These are phyloP conservation scores for Agrostemma githago DNA, from an alignment of 148 eudicot species.

Conservation along the genomic window DNA sequence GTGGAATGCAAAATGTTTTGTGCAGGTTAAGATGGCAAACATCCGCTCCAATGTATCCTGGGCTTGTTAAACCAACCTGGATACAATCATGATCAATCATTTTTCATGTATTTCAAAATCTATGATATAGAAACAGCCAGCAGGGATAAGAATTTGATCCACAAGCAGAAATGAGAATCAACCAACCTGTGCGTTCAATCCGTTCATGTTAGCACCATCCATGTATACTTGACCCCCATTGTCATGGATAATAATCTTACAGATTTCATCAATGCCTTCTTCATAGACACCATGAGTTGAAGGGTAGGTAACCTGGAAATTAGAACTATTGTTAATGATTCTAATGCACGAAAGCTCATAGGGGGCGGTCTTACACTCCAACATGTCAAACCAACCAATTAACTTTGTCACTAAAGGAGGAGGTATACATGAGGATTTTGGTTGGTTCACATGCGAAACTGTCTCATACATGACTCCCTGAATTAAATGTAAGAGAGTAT, in stretches of 20 bases:
- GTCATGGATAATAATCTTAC: conserved; percentile 92
- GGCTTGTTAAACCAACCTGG: conserved; percentile 98
- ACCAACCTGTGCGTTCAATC: conserved; percentile 93
- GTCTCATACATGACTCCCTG: not conserved
- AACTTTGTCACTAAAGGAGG: not conserved
- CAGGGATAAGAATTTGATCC: not conserved
- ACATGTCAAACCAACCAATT: not conserved
- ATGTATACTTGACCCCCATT: conserved; percentile 99
- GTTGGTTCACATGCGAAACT: not conserved
- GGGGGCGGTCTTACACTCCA: not conserved
- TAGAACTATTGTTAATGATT: conserved; percentile 3
- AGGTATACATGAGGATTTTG: not conserved
- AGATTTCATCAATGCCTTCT: conserved; percentile 97
- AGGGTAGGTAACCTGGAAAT: conserved; percentile 87
- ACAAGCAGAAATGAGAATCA: not conserved
- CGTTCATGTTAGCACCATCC: conserved; percentile 99
- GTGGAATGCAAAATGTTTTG: conserved; percentile 98
- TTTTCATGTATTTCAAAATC: not conserved
- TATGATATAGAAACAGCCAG: not conserved
- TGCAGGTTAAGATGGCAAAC: conserved; percentile 99
- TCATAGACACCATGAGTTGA: conserved; percentile 99
- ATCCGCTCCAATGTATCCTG: conserved; percentile 95
- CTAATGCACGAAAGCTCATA: not conserved
- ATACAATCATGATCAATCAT: not conserved
- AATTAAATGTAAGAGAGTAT: not conserved